Evolutionary conservation across 805 yeast genomes (phyloP), one percentile per base, ranked within the genome.

Genomic region (Lachancea meyersii): DNA sequence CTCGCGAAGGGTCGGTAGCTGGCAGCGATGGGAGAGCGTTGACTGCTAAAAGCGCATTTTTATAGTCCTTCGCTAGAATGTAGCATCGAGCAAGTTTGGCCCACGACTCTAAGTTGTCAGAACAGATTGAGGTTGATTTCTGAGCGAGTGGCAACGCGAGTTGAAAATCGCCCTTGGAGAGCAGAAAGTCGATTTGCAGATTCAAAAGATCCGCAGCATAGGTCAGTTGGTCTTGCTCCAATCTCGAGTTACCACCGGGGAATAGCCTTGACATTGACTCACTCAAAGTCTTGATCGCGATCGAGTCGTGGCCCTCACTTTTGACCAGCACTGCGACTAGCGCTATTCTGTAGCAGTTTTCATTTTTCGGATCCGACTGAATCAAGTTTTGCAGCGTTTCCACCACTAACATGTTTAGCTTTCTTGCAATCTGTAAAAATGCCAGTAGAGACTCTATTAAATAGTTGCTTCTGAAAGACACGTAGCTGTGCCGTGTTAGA

Each of bases 381-480:
- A 43, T 40, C 30, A 58, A 30, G 10, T 44, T 46, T 16, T 49
- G 38, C 22, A 61, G 41, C 7, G 43, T 41, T 6, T 46, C 43
- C 3, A 61, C 33, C 4, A 62, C 45, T 40, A 45, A 54, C 20
- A 46, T 51, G 13, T 48, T 38, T 17, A 58, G 43, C 11, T 49
- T 51, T 1, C 58, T 58, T 0, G 53, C 45, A 5, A 59, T 38
- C 5, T 57, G 47, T 14, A 61, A 36, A 17, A 53, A 54, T 13
- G 34, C 32, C 38, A 62, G 24, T 16, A 81, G 51, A 0, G 82
- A 63, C 51, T 77, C 79, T 5, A 77, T 69, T n/a, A 81, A 57
- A 44, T 69, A 61, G 61, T 81, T 81, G 46, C 78, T 68, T 43
- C 68, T 53, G 44, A 44, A 60, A 31, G 51, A 70, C 45, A 48